Evolutionary conservation across 495 filamentous ascomycete genomes (phyloP), one percentile per base, ranked within the genome.

Genomic region (Pyrenopolyporus hunteri): DNA sequence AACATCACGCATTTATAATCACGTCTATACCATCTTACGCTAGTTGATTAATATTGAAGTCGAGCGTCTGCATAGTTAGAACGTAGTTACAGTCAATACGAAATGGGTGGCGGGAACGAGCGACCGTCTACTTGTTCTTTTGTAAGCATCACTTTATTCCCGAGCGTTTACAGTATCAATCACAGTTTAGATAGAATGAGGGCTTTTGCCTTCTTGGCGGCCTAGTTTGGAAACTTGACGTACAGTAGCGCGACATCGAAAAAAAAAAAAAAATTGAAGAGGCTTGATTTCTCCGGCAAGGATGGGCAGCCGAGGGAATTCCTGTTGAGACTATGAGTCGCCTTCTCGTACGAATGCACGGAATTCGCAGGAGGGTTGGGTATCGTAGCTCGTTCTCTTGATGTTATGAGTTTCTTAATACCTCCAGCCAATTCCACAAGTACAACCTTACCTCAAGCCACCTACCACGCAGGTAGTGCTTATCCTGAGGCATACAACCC

Each of bases 171-270:
- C 22, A 53, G 23, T 37, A 46, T 20, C 25, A 29, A 58, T 54
- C 28, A 48, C n/a, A 14, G 22, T 33, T 26, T 36, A 29, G 32
- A 53, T 17, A 36, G 13, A 4, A 36, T 36, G 50, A 59, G 51
- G 32, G 39, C 50, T 61, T 57, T 61, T 57, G 23, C 49, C 35
- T 29, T 28, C 63, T 66, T 66, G 63, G 57, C 57, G 33, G 17
- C 63, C 57, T 46, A 57, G 28, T 66, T 57, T 52, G 57, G 57
- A 48, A 61, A 57, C 51, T 39, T 54, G 57, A 57, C 46, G 33
- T 42, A 56, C 56, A 29, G 26, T 61, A 61, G 56, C 53, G 63
- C 46, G 54, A 46, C 46, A 48, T 61, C 26, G 47, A 57, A 19
- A 28, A 37, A 17, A 23, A 63, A 31, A 57, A 51, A n/a, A n/a